These are phyloP conservation scores for Myochromella boudieri DNA, from an alignment of 768 basidiomycete genomes.

Conservation along the genomic window DNA sequence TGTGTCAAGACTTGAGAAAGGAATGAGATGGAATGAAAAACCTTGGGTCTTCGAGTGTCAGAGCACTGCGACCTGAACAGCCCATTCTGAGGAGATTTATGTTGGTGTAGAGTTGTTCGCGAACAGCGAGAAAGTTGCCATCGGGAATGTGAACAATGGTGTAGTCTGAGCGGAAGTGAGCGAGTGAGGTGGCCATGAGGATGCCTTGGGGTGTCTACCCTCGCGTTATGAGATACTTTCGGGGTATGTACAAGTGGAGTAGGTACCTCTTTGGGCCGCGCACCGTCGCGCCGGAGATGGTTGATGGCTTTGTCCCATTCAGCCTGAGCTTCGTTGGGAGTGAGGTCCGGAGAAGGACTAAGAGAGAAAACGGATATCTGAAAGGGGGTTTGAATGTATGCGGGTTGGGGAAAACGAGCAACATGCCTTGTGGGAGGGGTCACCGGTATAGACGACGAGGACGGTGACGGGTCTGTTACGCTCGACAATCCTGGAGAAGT, in stretches of 20 bases:
- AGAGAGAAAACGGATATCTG: conserved; percentile 65
- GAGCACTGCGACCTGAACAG: conserved; percentile 71
- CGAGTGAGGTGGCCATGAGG: conserved; percentile 81
- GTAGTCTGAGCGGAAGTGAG: conserved; percentile 85
- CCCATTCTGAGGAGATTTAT: conserved; percentile 86
- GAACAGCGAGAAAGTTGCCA: conserved; percentile 62
- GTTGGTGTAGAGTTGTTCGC: conserved; percentile 74
- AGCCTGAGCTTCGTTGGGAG: conserved; percentile 40
- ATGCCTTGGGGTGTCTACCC: conserved; percentile 60
- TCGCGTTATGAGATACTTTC: not conserved
- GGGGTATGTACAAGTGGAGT: not conserved
- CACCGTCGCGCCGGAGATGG: conserved; percentile 65
- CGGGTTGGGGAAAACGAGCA: not conserved
- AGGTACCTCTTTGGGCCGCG: conserved; percentile 62
- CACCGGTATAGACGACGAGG: conserved; percentile 76
- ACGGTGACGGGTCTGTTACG: conserved; percentile 58
- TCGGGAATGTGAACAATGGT: conserved; percentile 79
- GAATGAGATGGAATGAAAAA: conserved; percentile 21
- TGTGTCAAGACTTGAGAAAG: conserved; percentile 2
- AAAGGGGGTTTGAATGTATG: conserved; percentile 4
- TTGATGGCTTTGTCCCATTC: conserved; percentile 66
- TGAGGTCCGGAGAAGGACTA: conserved; percentile 41
- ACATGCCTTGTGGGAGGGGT: conserved; percentile 61
- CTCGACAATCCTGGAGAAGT: conserved; percentile 58
- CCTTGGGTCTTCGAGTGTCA: conserved; percentile 79